Evolutionary conservation across 2,329 filamentous ascomycete species (phyloP), one percentile per base, ranked within the genome.

Genomic region (Aureobasidium sp.): DNA sequence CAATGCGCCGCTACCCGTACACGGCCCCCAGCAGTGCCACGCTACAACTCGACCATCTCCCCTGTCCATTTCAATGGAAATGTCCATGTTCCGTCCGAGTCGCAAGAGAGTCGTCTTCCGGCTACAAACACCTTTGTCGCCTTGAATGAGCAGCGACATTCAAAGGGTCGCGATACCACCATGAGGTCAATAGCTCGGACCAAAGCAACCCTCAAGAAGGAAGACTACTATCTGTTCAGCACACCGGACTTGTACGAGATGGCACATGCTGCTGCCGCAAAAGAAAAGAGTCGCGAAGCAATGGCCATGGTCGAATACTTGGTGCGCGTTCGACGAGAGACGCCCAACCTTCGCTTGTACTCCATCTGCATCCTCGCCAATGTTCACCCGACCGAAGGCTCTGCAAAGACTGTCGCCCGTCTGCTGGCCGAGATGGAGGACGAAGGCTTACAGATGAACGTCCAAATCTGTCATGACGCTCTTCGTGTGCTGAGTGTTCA

Each of bases 401-500:
- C 88, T 5, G 86, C 86, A 2, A 79, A 79, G 31, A 82, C 83
- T 51, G 82, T 93, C 15, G 74, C 75, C 37, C 77, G 75, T 22
- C 76, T 96, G n/a, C 75, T 96, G 27, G 76, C 83, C 25, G 90
- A 96, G 68, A 89, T 97, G 86, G 79, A 81, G 47, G 71, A 75
- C 1, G 77, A 81, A 45, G 80, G 79, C 0, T 78, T 97, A 48
- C 76, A 83, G 45, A 80, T 85, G 8, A 89, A 91, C 66, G 80
- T 81, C 0, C 79, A 80, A 3, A 81, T 89, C 2, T 93, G 90
- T 68, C 87, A 92, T 72, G 84, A 84, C 64, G 84, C 87, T 2
- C 76, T 97, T 42, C 84, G 86, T 73, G 86, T 88, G 71, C 79
- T 97, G 27, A 84, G 89, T 0, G 84, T 94, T 9, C 94, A 97